A percentile compares a stretch with the other conserved stretches of the same genome.
phyloP scores from a whole-genome alignment of 2,329 filamentous ascomycete species.

The Paracamarosporium sp. region DNA sequence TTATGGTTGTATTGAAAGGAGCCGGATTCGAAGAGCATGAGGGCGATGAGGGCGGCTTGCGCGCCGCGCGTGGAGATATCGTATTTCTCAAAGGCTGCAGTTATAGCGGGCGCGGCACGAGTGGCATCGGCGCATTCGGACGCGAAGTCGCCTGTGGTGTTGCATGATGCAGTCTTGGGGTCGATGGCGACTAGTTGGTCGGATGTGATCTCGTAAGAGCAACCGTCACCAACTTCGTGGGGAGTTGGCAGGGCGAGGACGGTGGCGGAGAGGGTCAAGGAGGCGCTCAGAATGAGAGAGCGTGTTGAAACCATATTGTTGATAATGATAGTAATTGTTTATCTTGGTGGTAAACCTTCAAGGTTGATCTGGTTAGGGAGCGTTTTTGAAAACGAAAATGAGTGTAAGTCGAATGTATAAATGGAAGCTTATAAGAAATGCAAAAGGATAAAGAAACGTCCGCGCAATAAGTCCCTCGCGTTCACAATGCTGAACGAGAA shows the following conservation, averaged over 20 bases:
- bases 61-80: constrained; percentile 61
- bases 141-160: constrained; percentile 46
- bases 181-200: constrained; percentile 59
- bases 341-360: background rate
- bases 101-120: constrained; percentile 65
- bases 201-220: constrained; percentile 23
- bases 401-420: background rate
- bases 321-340: background rate
- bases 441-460: background rate
- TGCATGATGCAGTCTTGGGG: constrained; percentile 64
- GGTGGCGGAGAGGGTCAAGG: constrained; percentile 48
- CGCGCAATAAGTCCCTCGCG: background rate
- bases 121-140: constrained; percentile 67
- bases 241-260: constrained; percentile 20
- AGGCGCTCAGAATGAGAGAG: constrained; percentile 27
- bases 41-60: constrained; percentile 72
- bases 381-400: background rate
- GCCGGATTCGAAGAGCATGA: constrained; percentile 75
- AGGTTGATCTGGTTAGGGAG: too few relatives aligned
- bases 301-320: constrained; percentile 35
- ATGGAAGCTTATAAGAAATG: background rate
- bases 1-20: constrained; percentile 77
- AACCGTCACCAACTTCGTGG: background rate
- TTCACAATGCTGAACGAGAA: background rate
- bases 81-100: constrained; percentile 64